These are phyloP conservation scores for Suillus spraguei DNA, from an alignment of 768 basidiomycete genomes.

Conservation along the genomic window DNA sequence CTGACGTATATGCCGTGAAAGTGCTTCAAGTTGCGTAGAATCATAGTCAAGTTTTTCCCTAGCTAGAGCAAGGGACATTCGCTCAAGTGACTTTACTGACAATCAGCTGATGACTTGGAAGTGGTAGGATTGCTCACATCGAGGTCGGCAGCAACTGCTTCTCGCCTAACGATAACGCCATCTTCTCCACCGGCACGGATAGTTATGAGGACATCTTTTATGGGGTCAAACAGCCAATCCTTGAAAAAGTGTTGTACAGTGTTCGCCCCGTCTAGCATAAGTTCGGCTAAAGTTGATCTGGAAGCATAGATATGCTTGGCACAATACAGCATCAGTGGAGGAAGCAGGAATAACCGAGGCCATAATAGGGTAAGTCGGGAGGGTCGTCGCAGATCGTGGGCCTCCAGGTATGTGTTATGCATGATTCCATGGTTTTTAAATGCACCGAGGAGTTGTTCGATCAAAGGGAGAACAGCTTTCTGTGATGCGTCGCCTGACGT, in stretches of 20 bases:
- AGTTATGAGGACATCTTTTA: conserved; percentile 81
- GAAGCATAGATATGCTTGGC: conserved; percentile 57
- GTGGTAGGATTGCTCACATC: conserved; percentile 50
- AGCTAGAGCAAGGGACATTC: conserved; percentile 89
- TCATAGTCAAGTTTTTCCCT: conserved; percentile 75
- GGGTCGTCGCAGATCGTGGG: conserved; percentile 60
- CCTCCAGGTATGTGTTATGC: conserved; percentile 32
- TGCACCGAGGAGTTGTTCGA: conserved; percentile 21
- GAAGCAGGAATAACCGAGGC: conserved; percentile 80
- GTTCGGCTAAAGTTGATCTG: conserved; percentile 55
- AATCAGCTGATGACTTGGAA: conserved; percentile 2
- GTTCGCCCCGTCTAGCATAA: conserved; percentile 61
- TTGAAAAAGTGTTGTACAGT: conserved; percentile 74
- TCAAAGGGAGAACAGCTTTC: conserved; percentile 17
- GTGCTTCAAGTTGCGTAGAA: conserved; percentile 59
- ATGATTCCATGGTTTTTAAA: conserved; percentile 31
- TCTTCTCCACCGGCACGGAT: conserved; percentile 80
- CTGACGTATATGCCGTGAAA: conserved; percentile 65
- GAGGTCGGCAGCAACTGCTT: conserved; percentile 84
- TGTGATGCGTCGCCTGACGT: conserved; percentile 12
- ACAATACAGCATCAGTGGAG: conserved; percentile 62
- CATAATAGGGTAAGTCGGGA: conserved; percentile 70
- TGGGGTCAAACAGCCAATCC: conserved; percentile 86
- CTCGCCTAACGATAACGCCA: conserved; percentile 73
- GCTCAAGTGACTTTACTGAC: conserved; percentile 75